Base-by-base conservation (phyloP, 1,284 basidiomycete species). In the Fomitopsis betulina region DNA sequence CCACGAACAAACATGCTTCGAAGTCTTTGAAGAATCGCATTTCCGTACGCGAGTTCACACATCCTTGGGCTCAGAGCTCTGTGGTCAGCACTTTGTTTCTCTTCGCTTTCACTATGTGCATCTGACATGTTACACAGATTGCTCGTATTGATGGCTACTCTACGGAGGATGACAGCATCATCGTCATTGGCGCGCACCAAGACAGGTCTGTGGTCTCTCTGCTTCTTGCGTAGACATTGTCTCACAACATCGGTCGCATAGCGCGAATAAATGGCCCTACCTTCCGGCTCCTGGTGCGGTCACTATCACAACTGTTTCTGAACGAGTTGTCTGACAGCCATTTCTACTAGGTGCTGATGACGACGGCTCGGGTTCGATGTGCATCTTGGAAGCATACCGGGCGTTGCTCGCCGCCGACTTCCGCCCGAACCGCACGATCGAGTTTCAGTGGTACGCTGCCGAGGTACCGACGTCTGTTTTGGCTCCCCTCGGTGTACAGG, bases 361-460 rank as follows among this genome's bases (percentile, higher is more conserved):
- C 70, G 96, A 93, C 70, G 90, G 90, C 59, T 94, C 91, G 59
- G 97, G 96, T 57, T 91, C 88, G 30, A 94, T 96, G 59, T 94
- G 93, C 15, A 93, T 96, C 63, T 79, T 99, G 42, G 94, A 96
- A 75, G 83, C 93, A 9, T 94, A 97, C 72, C 86, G 92, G 38
- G 89, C 86, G 2, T 81, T 99, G 58, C 78, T 95, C 62, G 79
- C 82, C n/a, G 80, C 87, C 49, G 84, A 88, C 67, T 98, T 91
- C 78, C 81, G 75, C 21, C 94, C 96, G 21, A 75, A 78, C 49
- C 84, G 84, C 57, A 82, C 91, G 19, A 83, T 98, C 58, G 95
- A 98, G 72, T 96, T 98, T 74, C 95, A 97, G 72, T 99, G 91
- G 89, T 98, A 94, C 72, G 91, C 91, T 55, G 95, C 94, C 50